Base-by-base conservation (phyloP, 257 asterid species). In the Scutellaria baicalensis region DNA sequence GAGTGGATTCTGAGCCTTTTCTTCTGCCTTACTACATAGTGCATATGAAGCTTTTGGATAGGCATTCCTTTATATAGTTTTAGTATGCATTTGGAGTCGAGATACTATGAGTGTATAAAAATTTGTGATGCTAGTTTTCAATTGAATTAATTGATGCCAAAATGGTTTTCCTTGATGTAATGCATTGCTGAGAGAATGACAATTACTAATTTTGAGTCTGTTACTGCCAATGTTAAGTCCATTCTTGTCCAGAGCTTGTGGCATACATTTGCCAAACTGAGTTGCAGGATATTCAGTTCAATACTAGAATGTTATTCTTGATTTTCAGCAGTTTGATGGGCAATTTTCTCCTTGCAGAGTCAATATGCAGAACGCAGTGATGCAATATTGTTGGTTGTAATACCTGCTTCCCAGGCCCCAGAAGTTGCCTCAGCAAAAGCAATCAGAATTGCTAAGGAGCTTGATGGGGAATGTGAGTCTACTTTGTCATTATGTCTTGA, bases 371-470 rank as follows among this genome's bases (percentile, higher is more conserved):
- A 91, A 74, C 96, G 80, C 68, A 85, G 86, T 73, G 99, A 93
- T 84, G 96, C 97, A 47, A 93, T 93, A 77, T 85, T 93, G 77
- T 79, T 93, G 80, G 90, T 93, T 45, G 82, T 93, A 64, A 86
- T 93, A 78, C 91, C 99, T 59, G 99, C 99, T 50, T 71, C 91
- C 63, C 97, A 87, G 86, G 99, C 95, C 54, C 96, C 93, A 14
- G 99, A 93, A 84, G 95, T 93, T 70, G 92, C 94, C 64, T 82
- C 97, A 66, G 84, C 89, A 58, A 93, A 93, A 86, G 97, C 97
- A 62, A 72, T 93, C 66, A 86, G 99, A 79, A 86, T 91, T 55
- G 99, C 97, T 0, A 93, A 89, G 81, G 99, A 93, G 76, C 91
- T 83, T 81, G 99, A 93, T 79, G 92, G 96, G 76, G 97, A 93